Conservation (phyloP, 2,329 filamentous ascomycete species). For the Pseudodiploospora longispora region DNA sequence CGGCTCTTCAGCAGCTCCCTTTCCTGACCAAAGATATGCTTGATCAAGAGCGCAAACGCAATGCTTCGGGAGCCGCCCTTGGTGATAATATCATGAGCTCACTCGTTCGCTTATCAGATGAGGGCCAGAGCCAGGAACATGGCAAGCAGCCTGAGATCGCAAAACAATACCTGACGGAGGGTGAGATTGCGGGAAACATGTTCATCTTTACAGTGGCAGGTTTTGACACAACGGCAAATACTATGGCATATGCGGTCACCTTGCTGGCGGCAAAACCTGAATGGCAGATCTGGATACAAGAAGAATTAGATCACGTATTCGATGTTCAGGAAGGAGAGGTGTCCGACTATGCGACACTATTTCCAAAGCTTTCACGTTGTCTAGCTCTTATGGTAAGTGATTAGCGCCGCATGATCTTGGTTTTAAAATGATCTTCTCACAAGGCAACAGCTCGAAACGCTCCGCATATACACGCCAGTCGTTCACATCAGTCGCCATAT, state of each 20-base stretch:
- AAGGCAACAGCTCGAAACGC: not conserved
- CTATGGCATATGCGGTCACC: constrained; percentile 39
- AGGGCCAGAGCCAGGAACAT: not conserved
- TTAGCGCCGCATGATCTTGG: too few relatives aligned
- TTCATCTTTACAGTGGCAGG: constrained; percentile 39
- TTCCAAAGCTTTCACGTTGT: constrained; percentile 27
- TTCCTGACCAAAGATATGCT: not conserved
- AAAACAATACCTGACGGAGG: constrained; percentile 9
- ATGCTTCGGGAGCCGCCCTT: not conserved
- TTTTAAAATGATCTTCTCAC: not conserved
- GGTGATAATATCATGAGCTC: not conserved
- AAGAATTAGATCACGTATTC: constrained; percentile 32
- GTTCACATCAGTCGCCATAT: not conserved
- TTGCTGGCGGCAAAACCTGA: constrained; percentile 37
- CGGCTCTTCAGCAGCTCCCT: not conserved
- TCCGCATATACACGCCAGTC: not conserved
- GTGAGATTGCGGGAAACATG: constrained; percentile 26
- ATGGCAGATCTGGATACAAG: constrained; percentile 43
- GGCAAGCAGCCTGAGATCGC: not conserved
- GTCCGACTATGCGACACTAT: constrained; percentile 34
- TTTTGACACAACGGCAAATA: constrained; percentile 42
- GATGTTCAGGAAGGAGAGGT: constrained; percentile 14
- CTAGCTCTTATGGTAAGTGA: not conserved
- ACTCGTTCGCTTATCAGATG: not conserved
- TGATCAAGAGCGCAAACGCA: not conserved